Base-by-base conservation (phyloP, 2,329 filamentous ascomycete genomes). In the Chaetothyriales sp. region DNA sequence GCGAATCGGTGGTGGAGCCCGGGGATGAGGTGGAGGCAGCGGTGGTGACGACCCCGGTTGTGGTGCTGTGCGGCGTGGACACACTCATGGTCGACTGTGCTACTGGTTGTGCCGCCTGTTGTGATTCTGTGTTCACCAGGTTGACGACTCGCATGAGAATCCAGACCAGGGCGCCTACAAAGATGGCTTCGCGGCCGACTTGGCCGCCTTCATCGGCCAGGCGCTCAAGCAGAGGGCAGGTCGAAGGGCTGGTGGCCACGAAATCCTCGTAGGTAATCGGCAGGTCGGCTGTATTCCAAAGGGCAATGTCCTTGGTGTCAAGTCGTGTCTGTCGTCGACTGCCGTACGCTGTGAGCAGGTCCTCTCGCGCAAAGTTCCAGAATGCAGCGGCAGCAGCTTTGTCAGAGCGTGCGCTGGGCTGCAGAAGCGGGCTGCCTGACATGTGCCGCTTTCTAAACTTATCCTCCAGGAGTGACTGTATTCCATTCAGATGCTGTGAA, bases 341-440 rank as follows among this genome's bases (percentile, higher is more conserved):
- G 57, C 82, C 78, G 57, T 76, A 81, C 49, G 79, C 79, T 59
- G 77, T 74, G 26, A 82, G 66, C 66, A 81, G 79, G 56, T 83
- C 79, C 58, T 83, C 79, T 20, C 79, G 69, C 15, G 79, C 79
- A 61, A 82, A 79, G 56, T 81, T 81, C 79, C 79, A 83, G 60
- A 83, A 83, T 0, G 77, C 78, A 5, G 79, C 78, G 61, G 68
- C 72, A 18, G 78, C 70, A 9, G 71, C 76, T 60, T 74, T 74
- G 2, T 74, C 78, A 1, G 75, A 70, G n/a, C 32, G 32, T 15
- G 32, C 32, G 32, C 32, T 15, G 10, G 32, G 32, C 10, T 15
- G 65, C 65, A 2, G 47, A 47, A 36, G 46, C 26, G 20, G 7
- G 26, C 45, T 19, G 8, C 20, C 25, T 26, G 43, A 45, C 18